Percentiles rank a stretch among this genome's conserved stretches.
phyloP scores from a whole-genome alignment of 306 rosid species.

The Pyrus communis region DNA sequence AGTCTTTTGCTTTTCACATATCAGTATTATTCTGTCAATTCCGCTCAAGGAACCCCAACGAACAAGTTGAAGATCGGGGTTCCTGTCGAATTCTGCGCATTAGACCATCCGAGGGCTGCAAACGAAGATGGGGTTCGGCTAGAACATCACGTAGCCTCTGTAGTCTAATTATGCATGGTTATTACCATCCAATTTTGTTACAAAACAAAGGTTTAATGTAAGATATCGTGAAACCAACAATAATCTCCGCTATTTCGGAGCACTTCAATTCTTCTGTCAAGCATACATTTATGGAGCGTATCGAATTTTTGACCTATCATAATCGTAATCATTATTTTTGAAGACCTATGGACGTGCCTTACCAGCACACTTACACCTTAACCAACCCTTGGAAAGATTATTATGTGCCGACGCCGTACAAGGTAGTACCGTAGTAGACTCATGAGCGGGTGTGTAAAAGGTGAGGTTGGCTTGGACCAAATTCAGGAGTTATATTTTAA shows the following conservation, averaged over 20 bases:
- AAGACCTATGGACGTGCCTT: no score
- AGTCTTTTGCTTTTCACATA: neutral
- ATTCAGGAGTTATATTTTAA: no score
- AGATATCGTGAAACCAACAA: neutral
- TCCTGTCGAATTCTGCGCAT: neutral
- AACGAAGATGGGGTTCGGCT: slow-evolving; percentile 5
- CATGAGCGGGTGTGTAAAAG: neutral
- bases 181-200: slow-evolving; percentile 46
- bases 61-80: neutral
- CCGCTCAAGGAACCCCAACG: neutral
- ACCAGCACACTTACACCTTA: neutral
- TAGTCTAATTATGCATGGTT: slow-evolving; percentile 20
- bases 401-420: neutral
- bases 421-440: neutral
- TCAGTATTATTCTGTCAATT: neutral
- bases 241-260: neutral
- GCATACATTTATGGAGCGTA: neutral
- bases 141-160: slow-evolving; percentile 2
- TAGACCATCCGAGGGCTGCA: neutral
- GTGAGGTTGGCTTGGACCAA: no score
- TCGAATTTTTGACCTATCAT: neutral
- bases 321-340: no score
- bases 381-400: neutral
- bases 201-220: slow-evolving; percentile 9
- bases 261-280: neutral